Conservation (phyloP, 1,284 basidiomycete species). For the Ceratobasidium sp. region DNA sequence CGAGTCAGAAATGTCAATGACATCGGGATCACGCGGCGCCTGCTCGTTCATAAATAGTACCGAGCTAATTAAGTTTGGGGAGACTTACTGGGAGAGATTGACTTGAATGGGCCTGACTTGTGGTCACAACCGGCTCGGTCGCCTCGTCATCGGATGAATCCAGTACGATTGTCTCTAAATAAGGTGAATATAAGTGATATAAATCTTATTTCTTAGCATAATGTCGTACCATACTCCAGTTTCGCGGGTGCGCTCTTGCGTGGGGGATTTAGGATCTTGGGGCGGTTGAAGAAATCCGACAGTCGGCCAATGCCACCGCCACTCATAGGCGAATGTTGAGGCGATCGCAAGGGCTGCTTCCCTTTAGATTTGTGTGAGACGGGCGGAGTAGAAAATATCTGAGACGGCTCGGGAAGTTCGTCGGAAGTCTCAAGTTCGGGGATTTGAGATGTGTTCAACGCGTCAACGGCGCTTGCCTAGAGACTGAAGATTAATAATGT, state of each 20-base stretch:
- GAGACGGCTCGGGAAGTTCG: not conserved
- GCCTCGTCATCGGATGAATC: constrained; percentile 35
- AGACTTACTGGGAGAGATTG: constrained; percentile 17
- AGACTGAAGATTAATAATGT: not conserved
- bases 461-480: constrained; percentile 7
- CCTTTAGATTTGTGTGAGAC: not conserved
- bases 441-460: not conserved
- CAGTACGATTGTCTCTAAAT: constrained; percentile 15
- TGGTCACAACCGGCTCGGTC: not conserved
- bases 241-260: constrained; percentile 13
- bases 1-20: constrained; percentile 19
- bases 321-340: not conserved
- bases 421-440: not conserved
- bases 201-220: not conserved
- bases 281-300: not conserved
- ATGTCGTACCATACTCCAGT: not conserved
- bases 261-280: not conserved
- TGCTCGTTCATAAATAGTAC: not conserved
- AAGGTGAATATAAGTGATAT: not conserved
- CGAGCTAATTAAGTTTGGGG: not conserved
- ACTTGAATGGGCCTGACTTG: not conserved
- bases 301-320: not conserved
- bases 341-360: not conserved
- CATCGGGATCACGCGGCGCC: not conserved
- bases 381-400: not conserved